Percentiles rank a stretch among this genome's conserved stretches.
Evolutionary conservation across 2,329 filamentous ascomycete genomes (phyloP).

Genomic region (Diatrype stigma): DNA sequence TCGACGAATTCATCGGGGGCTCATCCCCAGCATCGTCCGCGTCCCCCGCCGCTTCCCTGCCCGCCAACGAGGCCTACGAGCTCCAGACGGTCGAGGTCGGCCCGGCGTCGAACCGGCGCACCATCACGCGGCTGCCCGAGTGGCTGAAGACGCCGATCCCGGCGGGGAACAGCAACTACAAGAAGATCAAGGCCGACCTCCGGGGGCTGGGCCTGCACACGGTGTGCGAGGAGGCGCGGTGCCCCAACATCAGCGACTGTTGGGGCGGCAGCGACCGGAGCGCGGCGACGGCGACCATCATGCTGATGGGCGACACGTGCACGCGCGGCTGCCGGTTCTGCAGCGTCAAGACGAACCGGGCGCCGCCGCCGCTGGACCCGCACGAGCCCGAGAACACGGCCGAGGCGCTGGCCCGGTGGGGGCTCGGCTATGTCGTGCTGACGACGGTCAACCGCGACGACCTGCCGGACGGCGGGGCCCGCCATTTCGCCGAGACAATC

Average conservation of each 20-base stretch:
- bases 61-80: slow-evolving; percentile 53
- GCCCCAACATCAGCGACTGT: slow-evolving; percentile 96
- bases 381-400: slow-evolving; percentile 97
- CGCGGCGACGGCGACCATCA: slow-evolving; percentile 93
- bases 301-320: slow-evolving; percentile 99
- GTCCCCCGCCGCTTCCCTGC: slow-evolving; percentile 29
- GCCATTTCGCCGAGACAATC: slow-evolving; percentile 91
- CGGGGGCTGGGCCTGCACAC: slow-evolving; percentile 87
- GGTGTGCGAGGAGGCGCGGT: slow-evolving; percentile 95
- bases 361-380: slow-evolving; percentile 76
- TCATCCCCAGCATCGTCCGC: slow-evolving; percentile 24
- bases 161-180: slow-evolving; percentile 74
- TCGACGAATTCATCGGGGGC: slow-evolving; percentile 53
- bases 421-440: slow-evolving; percentile 90
- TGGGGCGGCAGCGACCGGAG: slow-evolving; percentile 90
- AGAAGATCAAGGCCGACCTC: slow-evolving; percentile 91
- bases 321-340: slow-evolving; percentile 96
- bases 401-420: slow-evolving; percentile 89
- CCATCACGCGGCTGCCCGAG: slow-evolving; percentile 72
- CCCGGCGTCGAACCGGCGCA: slow-evolving; percentile 57
- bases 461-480: slow-evolving; percentile 78
- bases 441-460: slow-evolving; percentile 95
- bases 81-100: slow-evolving; percentile 62
- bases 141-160: slow-evolving; percentile 98
- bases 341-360: slow-evolving; percentile 83